Conservation (phyloP, 352 stramenopile species). For the Thalassiosira hispida region DNA sequence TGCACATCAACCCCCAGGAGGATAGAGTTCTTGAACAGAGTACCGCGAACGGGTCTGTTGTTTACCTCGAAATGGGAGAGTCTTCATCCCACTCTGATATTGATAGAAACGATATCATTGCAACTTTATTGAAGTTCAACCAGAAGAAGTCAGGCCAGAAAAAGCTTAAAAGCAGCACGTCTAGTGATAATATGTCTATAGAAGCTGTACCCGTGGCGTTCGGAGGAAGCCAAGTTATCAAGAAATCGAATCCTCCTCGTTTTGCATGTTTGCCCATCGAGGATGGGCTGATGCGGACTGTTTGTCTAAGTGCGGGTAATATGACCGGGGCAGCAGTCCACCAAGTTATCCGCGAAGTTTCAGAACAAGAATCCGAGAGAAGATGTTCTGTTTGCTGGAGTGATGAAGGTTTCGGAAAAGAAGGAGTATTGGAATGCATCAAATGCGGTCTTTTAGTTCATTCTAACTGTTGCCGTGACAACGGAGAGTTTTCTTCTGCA, state of each 20-base stretch:
- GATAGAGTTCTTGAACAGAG: not conserved
- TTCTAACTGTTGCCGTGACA: conserved; percentile 57
- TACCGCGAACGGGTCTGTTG: conserved; percentile 30
- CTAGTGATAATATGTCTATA: conserved; percentile 11
- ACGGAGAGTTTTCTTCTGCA: conserved; percentile 41
- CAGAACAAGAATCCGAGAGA: conserved; percentile 17
- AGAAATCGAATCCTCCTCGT: conserved; percentile 40
- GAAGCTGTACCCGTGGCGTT: conserved; percentile 11
- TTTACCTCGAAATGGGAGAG: conserved; percentile 48
- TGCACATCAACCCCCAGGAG: conserved; percentile 4
- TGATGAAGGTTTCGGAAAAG: conserved; percentile 46
- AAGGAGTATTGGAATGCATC: conserved; percentile 59
- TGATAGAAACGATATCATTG: conserved; percentile 47
- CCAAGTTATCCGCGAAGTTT: conserved; percentile 40
- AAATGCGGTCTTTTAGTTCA: conserved; percentile 67
- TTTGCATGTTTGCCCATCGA: conserved; percentile 69
- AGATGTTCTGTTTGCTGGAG: conserved; percentile 76
- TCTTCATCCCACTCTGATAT: conserved; percentile 17
- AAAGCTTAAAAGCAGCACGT: conserved; percentile 34
- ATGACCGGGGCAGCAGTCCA: conserved; percentile 52
- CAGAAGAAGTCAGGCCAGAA: conserved; percentile 44
- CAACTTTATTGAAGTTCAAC: conserved; percentile 55
- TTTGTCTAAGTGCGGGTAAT: conserved; percentile 67
- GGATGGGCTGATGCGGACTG: conserved; percentile 58
- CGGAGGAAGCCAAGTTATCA: conserved; percentile 11